Conservation (phyloP, 129 eudicot genomes). For the Escallonia herrerae region DNA sequence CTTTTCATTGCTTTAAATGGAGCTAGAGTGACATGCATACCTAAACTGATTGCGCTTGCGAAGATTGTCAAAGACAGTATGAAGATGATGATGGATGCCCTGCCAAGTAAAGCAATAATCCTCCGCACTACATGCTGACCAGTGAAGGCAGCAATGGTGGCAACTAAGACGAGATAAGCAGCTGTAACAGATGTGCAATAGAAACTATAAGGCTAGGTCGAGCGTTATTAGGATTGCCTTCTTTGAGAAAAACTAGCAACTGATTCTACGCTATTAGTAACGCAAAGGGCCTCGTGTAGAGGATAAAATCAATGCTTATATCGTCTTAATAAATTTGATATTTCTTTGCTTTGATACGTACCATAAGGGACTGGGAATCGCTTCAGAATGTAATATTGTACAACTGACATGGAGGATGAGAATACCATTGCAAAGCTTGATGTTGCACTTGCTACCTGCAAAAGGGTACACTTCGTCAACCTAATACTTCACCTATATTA, state of each 20-base stretch:
- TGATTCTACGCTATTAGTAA: too few species aligned
- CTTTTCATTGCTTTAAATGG: neutral
- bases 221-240: neutral
- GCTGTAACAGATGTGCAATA: slow-evolving; percentile 26
- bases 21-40: slow-evolving; percentile 8
- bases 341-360: neutral
- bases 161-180: slow-evolving; percentile 32
- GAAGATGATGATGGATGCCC: slow-evolving; percentile 48
- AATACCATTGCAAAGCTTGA: slow-evolving; percentile 40
- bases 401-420: slow-evolving; percentile 49
- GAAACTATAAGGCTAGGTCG: neutral
- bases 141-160: slow-evolving; percentile 36
- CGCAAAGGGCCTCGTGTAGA: too few species aligned
- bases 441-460: slow-evolving; percentile 52
- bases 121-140: slow-evolving; percentile 48
- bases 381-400: slow-evolving; percentile 38
- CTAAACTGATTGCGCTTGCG: slow-evolving; percentile 40
- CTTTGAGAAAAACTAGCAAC: neutral
- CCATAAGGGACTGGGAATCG: slow-evolving; percentile 49
- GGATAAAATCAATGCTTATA: too few species aligned
- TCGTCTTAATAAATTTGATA: neutral
- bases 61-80: slow-evolving; percentile 39
- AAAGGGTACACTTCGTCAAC: neutral
- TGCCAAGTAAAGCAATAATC: slow-evolving; percentile 28
- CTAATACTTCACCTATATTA: neutral